Evolutionary conservation across 2,329 filamentous ascomycete species (phyloP).

Genomic region (Pseudofabraea citricarpa): DNA sequence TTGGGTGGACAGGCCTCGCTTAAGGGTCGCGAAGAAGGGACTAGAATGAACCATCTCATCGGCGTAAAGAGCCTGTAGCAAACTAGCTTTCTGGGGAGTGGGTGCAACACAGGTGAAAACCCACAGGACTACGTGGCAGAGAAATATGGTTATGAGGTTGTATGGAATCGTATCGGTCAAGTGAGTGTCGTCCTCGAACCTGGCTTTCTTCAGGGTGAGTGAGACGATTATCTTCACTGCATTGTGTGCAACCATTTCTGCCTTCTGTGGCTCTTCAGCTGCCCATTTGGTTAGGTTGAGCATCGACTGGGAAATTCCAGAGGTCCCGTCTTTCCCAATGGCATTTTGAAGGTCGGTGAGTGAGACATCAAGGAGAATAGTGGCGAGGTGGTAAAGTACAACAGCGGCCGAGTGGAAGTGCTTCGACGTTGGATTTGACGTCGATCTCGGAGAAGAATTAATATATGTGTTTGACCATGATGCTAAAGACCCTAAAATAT

Average conservation of each 20-base stretch:
- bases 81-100: slow-evolving; percentile 2
- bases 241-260: slow-evolving; percentile 11
- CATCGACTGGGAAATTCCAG: slow-evolving; percentile 12
- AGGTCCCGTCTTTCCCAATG: slow-evolving; percentile 14
- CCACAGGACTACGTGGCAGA: slow-evolving; percentile 19
- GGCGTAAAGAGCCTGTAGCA: slow-evolving; percentile 3
- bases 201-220: slow-evolving; percentile 3
- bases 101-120: slow-evolving; percentile 13
- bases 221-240: slow-evolving; percentile 14
- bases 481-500: slow-evolving; percentile 6
- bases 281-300: slow-evolving; percentile 14
- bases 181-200: background rate
- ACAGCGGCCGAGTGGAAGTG: slow-evolving; percentile 14
- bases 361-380: slow-evolving; percentile 12
- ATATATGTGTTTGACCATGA: slow-evolving; percentile 11
- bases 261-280: slow-evolving; percentile 4
- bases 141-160: slow-evolving; percentile 15
- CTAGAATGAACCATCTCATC: slow-evolving; percentile 4
- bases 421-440: slow-evolving; percentile 4
- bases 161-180: slow-evolving; percentile 14
- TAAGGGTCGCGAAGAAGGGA: slow-evolving; percentile 11
- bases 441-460: slow-evolving; percentile 2
- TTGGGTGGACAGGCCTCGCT: slow-evolving; percentile 3
- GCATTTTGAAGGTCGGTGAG: slow-evolving; percentile 17
- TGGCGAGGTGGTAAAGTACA: slow-evolving; percentile 13